Evolutionary conservation across 495 filamentous ascomycete species (phyloP).

Genomic region (Daldinia loculata): DNA sequence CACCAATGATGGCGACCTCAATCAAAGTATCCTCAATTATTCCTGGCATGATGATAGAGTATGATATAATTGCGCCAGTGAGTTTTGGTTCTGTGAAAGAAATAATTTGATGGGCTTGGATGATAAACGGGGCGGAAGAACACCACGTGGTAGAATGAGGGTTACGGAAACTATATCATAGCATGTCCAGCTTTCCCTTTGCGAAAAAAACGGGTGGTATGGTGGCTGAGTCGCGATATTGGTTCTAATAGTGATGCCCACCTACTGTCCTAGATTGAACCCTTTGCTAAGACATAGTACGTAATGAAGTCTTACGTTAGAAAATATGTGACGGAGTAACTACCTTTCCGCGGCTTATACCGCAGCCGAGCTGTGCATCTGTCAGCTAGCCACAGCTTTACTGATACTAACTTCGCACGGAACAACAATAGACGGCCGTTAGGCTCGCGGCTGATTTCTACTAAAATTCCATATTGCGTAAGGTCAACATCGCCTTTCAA

Average conservation of each 20-base stretch:
- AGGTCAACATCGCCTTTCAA: neutral
- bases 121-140: neutral
- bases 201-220: neutral
- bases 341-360: constrained; percentile 20
- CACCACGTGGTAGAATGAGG: neutral
- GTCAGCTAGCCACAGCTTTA: constrained; percentile 16
- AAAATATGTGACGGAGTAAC: constrained; percentile 31
- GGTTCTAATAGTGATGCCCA: constrained; percentile 1
- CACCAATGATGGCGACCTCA: constrained; percentile 55
- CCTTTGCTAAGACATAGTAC: neutral
- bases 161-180: neutral
- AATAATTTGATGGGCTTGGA: neutral
- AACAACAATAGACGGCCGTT: neutral
- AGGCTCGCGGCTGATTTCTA: constrained; percentile 18
- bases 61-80: neutral
- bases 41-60: constrained; percentile 15
- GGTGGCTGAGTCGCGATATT: constrained; percentile 19
- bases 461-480: constrained; percentile 1
- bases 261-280: neutral
- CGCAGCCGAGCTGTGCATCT: constrained; percentile 23
- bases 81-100: neutral
- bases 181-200: neutral
- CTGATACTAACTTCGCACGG: constrained; percentile 6
- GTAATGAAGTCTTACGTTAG: neutral
- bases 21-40: constrained; percentile 14